Conservation (phyloP, 768 basidiomycete species). For the Collybiopsis luxurians region DNA sequence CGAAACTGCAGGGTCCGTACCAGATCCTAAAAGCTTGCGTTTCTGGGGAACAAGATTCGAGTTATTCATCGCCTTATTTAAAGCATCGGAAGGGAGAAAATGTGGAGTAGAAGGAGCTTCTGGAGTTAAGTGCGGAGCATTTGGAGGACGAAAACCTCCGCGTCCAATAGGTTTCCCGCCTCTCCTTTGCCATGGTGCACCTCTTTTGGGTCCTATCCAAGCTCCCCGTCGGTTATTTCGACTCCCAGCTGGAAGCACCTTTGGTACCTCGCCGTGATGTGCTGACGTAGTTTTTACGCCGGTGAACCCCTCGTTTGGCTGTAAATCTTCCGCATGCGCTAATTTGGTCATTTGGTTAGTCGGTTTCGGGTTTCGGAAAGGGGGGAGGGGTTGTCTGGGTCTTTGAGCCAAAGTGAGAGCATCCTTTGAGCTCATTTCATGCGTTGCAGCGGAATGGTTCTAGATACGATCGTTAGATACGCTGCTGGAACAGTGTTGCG, state of each 20-base stretch:
- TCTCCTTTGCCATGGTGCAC: neutral
- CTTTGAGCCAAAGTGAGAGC: no score
- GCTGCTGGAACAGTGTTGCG: no score
- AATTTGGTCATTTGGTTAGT: neutral
- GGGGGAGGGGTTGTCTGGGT: no score
- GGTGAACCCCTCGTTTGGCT: slow-evolving; percentile 1
- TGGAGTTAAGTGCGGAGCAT: no score
- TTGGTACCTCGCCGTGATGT: neutral
- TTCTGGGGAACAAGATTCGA: neutral
- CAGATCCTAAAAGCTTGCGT: neutral
- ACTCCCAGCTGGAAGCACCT: neutral
- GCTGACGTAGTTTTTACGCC: neutral
- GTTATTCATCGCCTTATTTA: neutral
- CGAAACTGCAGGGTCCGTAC: neutral
- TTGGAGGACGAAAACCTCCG: neutral
- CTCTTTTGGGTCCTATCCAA: neutral
- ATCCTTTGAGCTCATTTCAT: no score
- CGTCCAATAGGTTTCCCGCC: neutral
- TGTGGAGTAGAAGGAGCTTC: neutral
- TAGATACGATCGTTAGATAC: no score
- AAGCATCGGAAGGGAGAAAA: neutral
- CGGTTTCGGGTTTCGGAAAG: no score
- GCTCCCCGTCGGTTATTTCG: neutral
- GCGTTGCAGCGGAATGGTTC: no score
- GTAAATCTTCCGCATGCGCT: neutral